phyloP scores from a whole-genome alignment of 768 basidiomycete species.

The Boletus patriciae region DNA sequence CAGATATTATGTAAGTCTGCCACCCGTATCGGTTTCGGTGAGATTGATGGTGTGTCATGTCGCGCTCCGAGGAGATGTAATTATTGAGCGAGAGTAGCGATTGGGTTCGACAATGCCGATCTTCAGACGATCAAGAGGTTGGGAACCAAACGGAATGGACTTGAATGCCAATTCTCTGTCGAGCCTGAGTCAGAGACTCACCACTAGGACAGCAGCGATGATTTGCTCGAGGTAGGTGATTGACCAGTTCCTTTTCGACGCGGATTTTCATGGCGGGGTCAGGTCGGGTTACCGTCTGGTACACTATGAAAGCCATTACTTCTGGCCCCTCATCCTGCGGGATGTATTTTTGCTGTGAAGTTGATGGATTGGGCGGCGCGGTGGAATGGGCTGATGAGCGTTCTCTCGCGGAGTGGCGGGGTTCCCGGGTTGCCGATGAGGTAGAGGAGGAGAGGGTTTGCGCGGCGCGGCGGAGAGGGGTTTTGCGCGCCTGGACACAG shows the following conservation, averaged over 20 bases:
- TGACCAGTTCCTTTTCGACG: too few relatives aligned
- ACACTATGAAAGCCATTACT: conserved; percentile 16
- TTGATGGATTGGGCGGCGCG: neutral
- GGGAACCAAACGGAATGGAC: neutral
- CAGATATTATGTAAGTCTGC: too few relatives aligned
- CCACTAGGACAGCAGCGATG: too few relatives aligned
- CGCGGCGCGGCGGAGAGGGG: conserved; percentile 1
- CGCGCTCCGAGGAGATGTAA: neutral
- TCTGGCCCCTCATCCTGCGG: conserved; percentile 22
- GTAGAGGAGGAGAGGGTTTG: conserved; percentile 21
- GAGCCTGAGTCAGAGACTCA: too few relatives aligned
- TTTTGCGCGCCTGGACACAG: conserved; percentile 3
- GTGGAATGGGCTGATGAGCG: conserved; percentile 23
- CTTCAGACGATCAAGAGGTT: neutral
- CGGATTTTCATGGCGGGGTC: too few relatives aligned
- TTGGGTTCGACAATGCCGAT: neutral
- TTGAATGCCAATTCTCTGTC: too few relatives aligned
- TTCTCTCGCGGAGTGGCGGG: conserved; percentile 4
- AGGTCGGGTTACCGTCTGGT: too few relatives aligned
- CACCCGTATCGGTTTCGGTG: too few relatives aligned
- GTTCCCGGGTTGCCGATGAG: conserved; percentile 15
- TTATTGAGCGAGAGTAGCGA: neutral
- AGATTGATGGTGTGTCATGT: too few relatives aligned
- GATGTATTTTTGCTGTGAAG: neutral
- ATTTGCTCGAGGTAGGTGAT: too few relatives aligned